These are phyloP conservation scores for Dacryopinax spathularia DNA, from an alignment of 768 basidiomycete species.

Conservation along the genomic window DNA sequence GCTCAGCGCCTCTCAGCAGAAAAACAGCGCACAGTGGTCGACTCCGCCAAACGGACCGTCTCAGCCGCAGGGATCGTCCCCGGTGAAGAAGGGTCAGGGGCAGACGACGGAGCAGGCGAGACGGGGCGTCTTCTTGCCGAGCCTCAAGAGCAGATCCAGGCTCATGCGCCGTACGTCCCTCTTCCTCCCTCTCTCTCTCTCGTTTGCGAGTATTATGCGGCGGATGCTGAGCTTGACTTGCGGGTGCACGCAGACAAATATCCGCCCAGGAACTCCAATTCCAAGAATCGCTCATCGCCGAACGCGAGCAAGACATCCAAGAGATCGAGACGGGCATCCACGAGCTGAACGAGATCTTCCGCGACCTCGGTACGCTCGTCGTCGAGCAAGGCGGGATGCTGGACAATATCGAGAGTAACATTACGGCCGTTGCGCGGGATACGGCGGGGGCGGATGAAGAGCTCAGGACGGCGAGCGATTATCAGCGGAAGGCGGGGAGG, in stretches of 20 bases:
- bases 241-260: conserved; percentile 33
- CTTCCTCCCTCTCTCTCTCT: background rate
- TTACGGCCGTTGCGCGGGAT: conserved; percentile 71
- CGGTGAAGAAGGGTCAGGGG: background rate
- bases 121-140: background rate
- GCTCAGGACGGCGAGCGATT: conserved; percentile 74
- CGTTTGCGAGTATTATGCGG: background rate
- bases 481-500: conserved; percentile 85
- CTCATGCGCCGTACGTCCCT: conserved; percentile 11
- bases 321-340: conserved; percentile 96
- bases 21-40: conserved; percentile 75
- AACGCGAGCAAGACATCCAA: conserved; percentile 85
- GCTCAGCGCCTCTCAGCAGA: conserved; percentile 85
- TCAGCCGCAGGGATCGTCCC: background rate
- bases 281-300: conserved; percentile 87
- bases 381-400: conserved; percentile 90
- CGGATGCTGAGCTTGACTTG: background rate
- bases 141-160: conserved; percentile 19
- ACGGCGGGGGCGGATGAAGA: conserved; percentile 74
- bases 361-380: conserved; percentile 87
- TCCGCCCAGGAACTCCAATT: conserved; percentile 87
- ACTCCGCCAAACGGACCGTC: conserved; percentile 69
- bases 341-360: conserved; percentile 90
- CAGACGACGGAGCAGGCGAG: background rate
- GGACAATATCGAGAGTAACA: conserved; percentile 90